phyloP scores from a whole-genome alignment of 2,329 filamentous ascomycete species.

The Fusarium sp. region DNA sequence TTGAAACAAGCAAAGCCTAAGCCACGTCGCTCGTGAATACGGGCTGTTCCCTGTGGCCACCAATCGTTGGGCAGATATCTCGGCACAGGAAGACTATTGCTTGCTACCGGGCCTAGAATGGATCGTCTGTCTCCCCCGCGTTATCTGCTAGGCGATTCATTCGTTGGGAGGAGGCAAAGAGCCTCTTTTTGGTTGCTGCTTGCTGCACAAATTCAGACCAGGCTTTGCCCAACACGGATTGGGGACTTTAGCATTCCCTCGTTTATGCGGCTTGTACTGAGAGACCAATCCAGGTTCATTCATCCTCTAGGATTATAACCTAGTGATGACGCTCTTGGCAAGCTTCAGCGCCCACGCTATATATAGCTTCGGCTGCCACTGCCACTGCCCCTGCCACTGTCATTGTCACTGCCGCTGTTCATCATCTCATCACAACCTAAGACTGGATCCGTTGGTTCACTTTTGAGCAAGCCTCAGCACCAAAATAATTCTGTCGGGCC shows the following conservation, averaged over 20 bases:
- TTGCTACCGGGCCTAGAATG: slow-evolving; percentile 16
- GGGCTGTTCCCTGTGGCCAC: slow-evolving; percentile 23
- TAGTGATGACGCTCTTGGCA: slow-evolving; percentile 20
- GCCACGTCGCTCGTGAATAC: slow-evolving; percentile 36
- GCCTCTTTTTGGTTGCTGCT: slow-evolving; percentile 23
- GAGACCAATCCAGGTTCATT: slow-evolving; percentile 7
- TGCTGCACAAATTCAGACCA: slow-evolving; percentile 1
- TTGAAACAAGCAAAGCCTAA: slow-evolving; percentile 26
- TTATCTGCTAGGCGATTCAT: slow-evolving; percentile 9
- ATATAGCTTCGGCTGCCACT: slow-evolving; percentile 22
- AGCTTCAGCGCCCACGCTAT: slow-evolving; percentile 27
- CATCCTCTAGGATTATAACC: not conserved
- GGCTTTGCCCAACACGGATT: slow-evolving; percentile 8
- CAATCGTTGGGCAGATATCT: slow-evolving; percentile 23
- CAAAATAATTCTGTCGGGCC: slow-evolving; percentile 3
- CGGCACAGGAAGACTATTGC: slow-evolving; percentile 21
- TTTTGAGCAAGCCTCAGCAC: slow-evolving; percentile 21
- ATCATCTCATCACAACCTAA: slow-evolving; percentile 1
- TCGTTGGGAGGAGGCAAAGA: slow-evolving; percentile 19
- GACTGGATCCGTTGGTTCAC: slow-evolving; percentile 11
- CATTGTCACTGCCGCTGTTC: not conserved
- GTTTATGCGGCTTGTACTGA: slow-evolving; percentile 22
- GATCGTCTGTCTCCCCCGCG: slow-evolving; percentile 13
- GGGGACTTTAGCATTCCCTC: slow-evolving; percentile 10
- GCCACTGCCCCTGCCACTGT: slow-evolving; percentile 1